These are phyloP conservation scores for Thalassiosira pacifica DNA, from an alignment of 352 stramenopile genomes.

Conservation along the genomic window DNA sequence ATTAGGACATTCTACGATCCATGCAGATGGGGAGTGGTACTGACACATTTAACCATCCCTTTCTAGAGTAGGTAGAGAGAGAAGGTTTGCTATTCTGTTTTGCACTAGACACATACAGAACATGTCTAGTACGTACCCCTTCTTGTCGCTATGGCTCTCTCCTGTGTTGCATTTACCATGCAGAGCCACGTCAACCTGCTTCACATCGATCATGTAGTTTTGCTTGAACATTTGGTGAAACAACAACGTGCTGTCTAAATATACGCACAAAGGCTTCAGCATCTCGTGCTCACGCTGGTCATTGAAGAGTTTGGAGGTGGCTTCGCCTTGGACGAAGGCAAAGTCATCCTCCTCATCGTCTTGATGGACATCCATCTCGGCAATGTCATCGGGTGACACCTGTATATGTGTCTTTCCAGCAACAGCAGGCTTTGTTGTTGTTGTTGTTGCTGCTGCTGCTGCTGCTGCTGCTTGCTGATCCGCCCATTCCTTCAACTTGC, in stretches of 20 bases:
- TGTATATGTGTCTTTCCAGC: background rate
- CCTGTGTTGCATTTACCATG: background rate
- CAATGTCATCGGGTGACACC: background rate
- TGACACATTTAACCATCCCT: no score
- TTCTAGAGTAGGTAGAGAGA: no score
- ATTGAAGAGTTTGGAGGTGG: background rate
- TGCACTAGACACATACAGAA: background rate
- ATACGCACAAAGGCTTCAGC: background rate
- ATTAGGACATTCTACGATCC: background rate
- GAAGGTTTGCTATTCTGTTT: background rate
- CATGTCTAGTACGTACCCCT: background rate
- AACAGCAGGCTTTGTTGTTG: background rate
- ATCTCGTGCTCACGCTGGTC: background rate
- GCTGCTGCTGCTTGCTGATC: background rate
- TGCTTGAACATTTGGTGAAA: background rate
- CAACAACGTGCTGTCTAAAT: background rate
- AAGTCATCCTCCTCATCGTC: constrained; percentile 1
- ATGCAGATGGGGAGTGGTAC: background rate
- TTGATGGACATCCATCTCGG: background rate
- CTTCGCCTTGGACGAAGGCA: background rate
- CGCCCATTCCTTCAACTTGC: no score
- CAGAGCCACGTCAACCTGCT: background rate
- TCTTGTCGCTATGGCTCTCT: background rate
- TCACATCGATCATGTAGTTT: background rate
- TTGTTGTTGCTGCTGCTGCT: background rate